A percentile compares a stretch with the other conserved stretches of the same genome.
phyloP scores from a whole-genome alignment of 768 basidiomycete genomes.

The Agaricus sinodeliciosus region DNA sequence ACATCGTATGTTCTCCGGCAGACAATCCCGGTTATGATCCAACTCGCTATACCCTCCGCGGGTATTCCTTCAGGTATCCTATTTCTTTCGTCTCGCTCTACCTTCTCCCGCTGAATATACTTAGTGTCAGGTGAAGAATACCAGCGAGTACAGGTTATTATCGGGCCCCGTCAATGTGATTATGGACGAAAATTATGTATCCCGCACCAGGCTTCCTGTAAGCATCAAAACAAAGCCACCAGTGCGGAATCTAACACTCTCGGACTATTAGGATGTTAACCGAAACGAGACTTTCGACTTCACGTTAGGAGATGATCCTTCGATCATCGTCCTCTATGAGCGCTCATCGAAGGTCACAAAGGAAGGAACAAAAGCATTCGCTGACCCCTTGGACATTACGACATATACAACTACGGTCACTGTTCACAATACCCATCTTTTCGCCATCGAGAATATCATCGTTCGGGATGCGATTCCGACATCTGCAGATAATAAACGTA shows the following conservation, averaged over 20 bases:
- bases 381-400: constrained; percentile 37
- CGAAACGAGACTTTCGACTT: constrained; percentile 46
- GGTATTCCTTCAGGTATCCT: constrained; percentile 43
- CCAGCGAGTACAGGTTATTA: constrained; percentile 48
- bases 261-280: constrained; percentile 32
- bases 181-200: constrained; percentile 49
- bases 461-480: constrained; percentile 43
- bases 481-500: constrained; percentile 27
- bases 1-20: constrained; percentile 42
- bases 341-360: constrained; percentile 30
- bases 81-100: not conserved
- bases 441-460: constrained; percentile 34
- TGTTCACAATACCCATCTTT: constrained; percentile 42
- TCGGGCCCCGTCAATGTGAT: constrained; percentile 51
- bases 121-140: constrained; percentile 48
- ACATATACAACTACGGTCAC: constrained; percentile 39
- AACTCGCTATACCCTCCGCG: constrained; percentile 26
- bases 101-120: not conserved
- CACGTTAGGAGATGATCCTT: constrained; percentile 44
- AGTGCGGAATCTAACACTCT: not conserved
- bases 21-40: constrained; percentile 15
- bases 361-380: constrained; percentile 32
- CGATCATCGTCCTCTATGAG: constrained; percentile 37
- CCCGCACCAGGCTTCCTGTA: constrained; percentile 40
- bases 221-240: constrained; percentile 9